Conservation (phyloP, 139 green algal species). For the Chlamydomonas sp. region DNA sequence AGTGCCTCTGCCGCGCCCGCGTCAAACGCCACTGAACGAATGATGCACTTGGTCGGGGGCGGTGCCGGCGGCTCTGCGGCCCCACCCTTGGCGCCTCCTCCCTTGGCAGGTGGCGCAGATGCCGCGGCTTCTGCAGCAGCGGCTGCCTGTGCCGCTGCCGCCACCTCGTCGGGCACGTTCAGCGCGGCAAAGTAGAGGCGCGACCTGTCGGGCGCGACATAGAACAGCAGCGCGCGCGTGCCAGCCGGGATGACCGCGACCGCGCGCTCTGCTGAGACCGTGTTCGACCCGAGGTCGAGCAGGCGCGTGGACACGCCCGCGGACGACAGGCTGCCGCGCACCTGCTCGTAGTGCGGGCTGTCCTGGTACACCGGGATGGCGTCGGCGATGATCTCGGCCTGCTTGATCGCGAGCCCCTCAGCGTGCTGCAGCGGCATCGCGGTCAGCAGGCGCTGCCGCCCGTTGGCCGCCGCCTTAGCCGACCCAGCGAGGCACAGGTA, state of each 20-base stretch:
- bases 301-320: slow-evolving; percentile 8
- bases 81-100: too few relatives aligned
- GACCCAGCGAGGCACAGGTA: slow-evolving; percentile 16
- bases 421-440: slow-evolving; percentile 18
- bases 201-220: slow-evolving; percentile 19
- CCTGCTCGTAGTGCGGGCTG: slow-evolving; percentile 20
- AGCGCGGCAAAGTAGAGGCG: slow-evolving; percentile 17
- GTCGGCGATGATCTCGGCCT: slow-evolving; percentile 10
- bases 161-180: slow-evolving; percentile 17
- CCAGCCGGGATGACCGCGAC: slow-evolving; percentile 8
- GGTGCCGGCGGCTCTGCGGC: too few relatives aligned
- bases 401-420: slow-evolving; percentile 21
- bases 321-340: slow-evolving; percentile 14
- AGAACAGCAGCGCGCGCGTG: slow-evolving; percentile 19
- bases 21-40: background rate
- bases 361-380: slow-evolving; percentile 9
- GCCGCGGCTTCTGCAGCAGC: background rate
- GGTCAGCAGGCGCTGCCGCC: background rate
- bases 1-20: background rate
- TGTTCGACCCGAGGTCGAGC: background rate
- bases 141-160: background rate
- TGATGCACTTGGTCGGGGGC: slow-evolving; percentile 3
- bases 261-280: background rate
- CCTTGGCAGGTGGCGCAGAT: background rate
- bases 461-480: slow-evolving; percentile 3